Evolutionary conservation across 1,284 basidiomycete species (phyloP), one percentile per base, ranked within the genome.

Genomic region (Malassezia arunalokei): DNA sequence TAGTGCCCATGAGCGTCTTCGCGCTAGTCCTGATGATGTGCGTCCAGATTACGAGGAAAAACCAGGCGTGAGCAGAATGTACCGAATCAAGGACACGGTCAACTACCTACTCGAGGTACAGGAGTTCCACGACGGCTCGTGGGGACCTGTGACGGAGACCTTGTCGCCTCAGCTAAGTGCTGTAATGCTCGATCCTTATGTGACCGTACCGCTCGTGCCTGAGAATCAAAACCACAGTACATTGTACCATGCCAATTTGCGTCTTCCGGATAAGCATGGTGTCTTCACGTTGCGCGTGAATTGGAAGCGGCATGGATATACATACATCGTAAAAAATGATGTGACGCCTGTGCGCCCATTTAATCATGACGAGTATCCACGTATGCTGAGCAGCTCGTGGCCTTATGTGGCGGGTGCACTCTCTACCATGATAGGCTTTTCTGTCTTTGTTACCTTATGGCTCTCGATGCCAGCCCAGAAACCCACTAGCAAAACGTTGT

Each of bases 211-310:
- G 0, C 38, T 59, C 27, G 49, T 47, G 24, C 24, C 33, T 9
- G 39, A 15, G 20, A 9, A 9, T 12, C 8, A 15, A 9, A 33
- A 33, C 14, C 51, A 56, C 40, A 43, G 43, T 5, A 57, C 54
- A 4, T 15, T 56, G 75, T 95, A 90, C 76, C 78, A 79, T 8
- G 79, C 83, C 3, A 80, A 79, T 2, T 91, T 98, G 80, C 81
- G 82, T 39, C 83, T 84, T 3, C 92, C 92, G 3, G 92, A 96
- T 75, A 78, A 89, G 51, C 94, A 98, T 73, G 92, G 94, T 40
- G 94, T 98, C 11, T 98, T 94, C 80, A 95, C 95, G 70, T 91
- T 98, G 72, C 78, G 87, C 27, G 77, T 95, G 40, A 81, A 91
- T 74, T 84, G 88, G 76, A 87, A 86, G 71, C 82, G 92, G 49